Evolutionary conservation across 108 stramenopile genomes (phyloP), one percentile per base, ranked within the genome.

Genomic region (Seminavis robusta): DNA sequence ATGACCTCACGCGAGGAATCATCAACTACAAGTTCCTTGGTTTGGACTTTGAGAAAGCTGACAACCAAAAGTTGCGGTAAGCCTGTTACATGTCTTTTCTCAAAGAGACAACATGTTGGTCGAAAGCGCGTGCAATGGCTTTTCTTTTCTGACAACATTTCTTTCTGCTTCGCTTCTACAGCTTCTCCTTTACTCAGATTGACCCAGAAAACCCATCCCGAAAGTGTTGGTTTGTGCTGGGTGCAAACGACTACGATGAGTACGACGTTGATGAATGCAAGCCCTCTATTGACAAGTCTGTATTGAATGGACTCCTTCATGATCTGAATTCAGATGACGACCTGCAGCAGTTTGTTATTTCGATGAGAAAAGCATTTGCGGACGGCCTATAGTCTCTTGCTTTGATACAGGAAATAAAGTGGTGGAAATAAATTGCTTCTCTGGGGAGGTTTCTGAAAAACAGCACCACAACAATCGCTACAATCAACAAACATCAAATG

Each of bases 21-120:
- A 41, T 83, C 13, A 72, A 70, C 61, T 83, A 83, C 53, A 76
- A 79, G 32, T 67, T 54, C 33, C 44, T 79, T 3, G 82, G 82
- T 15, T 28, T 83, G 25, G 75, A 77, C 41, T 83, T 83, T 65
- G 63, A 50, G 28, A 48, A 52, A 36, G 72, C 65, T 3, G 41
- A 49, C 4, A 51, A 65, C 11, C 72, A 72, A 50, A 43, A 65
- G 20, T 30, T 76, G 26, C 38, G 69, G 69, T 78, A 58, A 52
- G 76, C 69, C 1, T 11, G 5, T 25, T 32, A 11, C 13, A 38
- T 26, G 19, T 43, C 41, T 9, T 4, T 19, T 54, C 21, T 21
- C 48, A 39, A n/a, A n/a, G n/a, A n/a, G n/a, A n/a, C n/a, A n/a
- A n/a, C n/a, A n/a, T n/a, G n/a, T n/a, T n/a, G n/a, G n/a, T n/a